Evolutionary conservation across 2,329 filamentous ascomycete species (phyloP).

Genomic region (Hymenotorrendiella dingleyae): DNA sequence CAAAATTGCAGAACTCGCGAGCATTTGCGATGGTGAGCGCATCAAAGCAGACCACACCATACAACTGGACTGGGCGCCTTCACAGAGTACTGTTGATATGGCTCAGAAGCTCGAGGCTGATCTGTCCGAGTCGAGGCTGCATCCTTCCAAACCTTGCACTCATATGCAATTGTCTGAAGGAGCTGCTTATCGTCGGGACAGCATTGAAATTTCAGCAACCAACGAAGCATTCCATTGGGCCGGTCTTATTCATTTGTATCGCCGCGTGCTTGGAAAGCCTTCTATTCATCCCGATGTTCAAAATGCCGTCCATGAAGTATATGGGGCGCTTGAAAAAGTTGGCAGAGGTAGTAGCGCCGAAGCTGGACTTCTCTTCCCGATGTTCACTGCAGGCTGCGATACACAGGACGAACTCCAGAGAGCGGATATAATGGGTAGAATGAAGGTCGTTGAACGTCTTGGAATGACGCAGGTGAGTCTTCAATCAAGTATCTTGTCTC

Average conservation of each 20-base stretch:
- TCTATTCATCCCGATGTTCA: slow-evolving; percentile 55
- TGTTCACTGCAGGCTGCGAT: slow-evolving; percentile 80
- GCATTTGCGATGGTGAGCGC: slow-evolving; percentile 60
- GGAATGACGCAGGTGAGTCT: slow-evolving; percentile 1
- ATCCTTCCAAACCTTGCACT: slow-evolving; percentile 33
- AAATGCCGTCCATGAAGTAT: slow-evolving; percentile 55
- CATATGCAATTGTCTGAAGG: slow-evolving; percentile 45
- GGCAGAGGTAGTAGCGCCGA: slow-evolving; percentile 64
- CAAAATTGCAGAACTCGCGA: slow-evolving; percentile 64
- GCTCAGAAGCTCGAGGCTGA: slow-evolving; percentile 56
- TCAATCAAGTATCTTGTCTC: background rate
- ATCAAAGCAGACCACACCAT: slow-evolving; percentile 48
- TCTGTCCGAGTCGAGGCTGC: slow-evolving; percentile 48
- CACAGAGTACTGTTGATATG: slow-evolving; percentile 44
- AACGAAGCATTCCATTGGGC: slow-evolving; percentile 79
- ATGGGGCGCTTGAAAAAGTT: slow-evolving; percentile 56
- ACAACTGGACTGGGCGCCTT: slow-evolving; percentile 51
- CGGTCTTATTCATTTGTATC: slow-evolving; percentile 68
- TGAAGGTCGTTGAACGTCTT: slow-evolving; percentile 32
- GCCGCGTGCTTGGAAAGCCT: slow-evolving; percentile 61
- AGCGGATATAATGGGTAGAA: slow-evolving; percentile 55
- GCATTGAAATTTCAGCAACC: slow-evolving; percentile 60
- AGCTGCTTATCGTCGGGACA: slow-evolving; percentile 49
- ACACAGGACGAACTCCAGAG: slow-evolving; percentile 50
- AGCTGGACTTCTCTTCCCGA: slow-evolving; percentile 69